phyloP scores from a whole-genome alignment of 148 eudicot species.

The Fagopyrum homotropicum region DNA sequence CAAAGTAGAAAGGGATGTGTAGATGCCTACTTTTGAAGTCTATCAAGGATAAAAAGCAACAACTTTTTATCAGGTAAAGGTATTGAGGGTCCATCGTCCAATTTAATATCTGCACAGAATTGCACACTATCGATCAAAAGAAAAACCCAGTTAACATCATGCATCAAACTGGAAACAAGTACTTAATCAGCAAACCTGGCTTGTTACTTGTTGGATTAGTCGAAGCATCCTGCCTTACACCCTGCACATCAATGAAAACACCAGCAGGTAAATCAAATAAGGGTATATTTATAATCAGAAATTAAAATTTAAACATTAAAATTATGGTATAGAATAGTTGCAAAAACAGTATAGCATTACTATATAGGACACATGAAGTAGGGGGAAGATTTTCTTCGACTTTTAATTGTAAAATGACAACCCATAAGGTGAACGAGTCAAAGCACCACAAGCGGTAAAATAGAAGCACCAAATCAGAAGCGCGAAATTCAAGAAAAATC shows the following conservation, averaged over 20 bases:
- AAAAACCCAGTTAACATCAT: neutral
- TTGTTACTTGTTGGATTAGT: conserved; percentile 18
- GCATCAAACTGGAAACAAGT: conserved; percentile 7
- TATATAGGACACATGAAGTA: conserved; percentile 15
- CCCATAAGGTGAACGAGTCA: conserved; percentile 18
- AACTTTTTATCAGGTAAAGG: conserved; percentile 50
- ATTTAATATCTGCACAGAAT: conserved; percentile 26
- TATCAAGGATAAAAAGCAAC: conserved; percentile 47
- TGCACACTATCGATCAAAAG: neutral
- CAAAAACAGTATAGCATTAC: conserved; percentile 12
- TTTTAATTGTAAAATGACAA: conserved; percentile 30
- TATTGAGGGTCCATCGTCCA: conserved; percentile 36
- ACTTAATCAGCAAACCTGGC: conserved; percentile 24
- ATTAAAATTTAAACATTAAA: neutral
- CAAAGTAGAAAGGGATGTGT: conserved; percentile 19
- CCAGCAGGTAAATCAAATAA: conserved; percentile 13
- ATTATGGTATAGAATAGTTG: conserved; percentile 19
- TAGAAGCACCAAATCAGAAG: conserved; percentile 9
- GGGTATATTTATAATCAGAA: conserved; percentile 13
- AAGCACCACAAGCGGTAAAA: conserved; percentile 15
- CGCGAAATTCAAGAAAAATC: conserved; percentile 21
- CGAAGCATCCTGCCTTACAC: conserved; percentile 18
- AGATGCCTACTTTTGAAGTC: conserved; percentile 40
- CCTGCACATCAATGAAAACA: conserved; percentile 27
- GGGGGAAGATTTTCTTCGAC: conserved; percentile 28